Conservation (phyloP, 306 rosid genomes). For the Betula pendula region DNA sequence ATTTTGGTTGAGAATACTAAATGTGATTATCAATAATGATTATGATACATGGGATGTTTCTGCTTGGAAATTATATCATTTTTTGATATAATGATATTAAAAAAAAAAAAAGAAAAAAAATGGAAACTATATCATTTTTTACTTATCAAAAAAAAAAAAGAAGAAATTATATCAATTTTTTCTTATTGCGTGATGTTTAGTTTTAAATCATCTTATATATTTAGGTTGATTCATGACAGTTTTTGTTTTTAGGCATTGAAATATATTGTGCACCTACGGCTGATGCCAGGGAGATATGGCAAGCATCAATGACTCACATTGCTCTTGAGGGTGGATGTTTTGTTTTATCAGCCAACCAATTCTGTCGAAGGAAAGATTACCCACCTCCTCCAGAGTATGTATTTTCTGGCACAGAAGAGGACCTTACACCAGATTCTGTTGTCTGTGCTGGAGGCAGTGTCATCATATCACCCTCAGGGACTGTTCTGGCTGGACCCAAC, state of each 20-base stretch:
- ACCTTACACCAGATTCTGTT: conserved; percentile 76
- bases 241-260: conserved; percentile 63
- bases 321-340: conserved; percentile 95
- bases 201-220: background rate
- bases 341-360: conserved; percentile 85
- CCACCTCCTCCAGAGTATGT: conserved; percentile 86
- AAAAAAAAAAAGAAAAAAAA: too few relatives aligned
- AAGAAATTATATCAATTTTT: background rate
- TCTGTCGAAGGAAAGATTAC: conserved; percentile 86
- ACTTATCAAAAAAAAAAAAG: too few relatives aligned
- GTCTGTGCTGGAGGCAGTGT: conserved; percentile 96
- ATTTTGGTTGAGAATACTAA: background rate
- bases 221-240: conserved; percentile 10
- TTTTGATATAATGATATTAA: too few relatives aligned
- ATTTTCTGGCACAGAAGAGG: conserved; percentile 66
- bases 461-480: conserved; percentile 87
- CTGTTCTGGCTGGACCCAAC: conserved; percentile 87
- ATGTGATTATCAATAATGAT: background rate
- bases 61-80: background rate
- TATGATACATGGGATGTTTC: background rate
- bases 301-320: conserved; percentile 88
- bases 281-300: conserved; percentile 81
- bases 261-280: conserved; percentile 97
- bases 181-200: background rate
- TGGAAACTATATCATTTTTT: background rate